Evolutionary conservation across 2,329 filamentous ascomycete species (phyloP), one percentile per base, ranked within the genome.

Genomic region (Talaromyces marneffei): DNA sequence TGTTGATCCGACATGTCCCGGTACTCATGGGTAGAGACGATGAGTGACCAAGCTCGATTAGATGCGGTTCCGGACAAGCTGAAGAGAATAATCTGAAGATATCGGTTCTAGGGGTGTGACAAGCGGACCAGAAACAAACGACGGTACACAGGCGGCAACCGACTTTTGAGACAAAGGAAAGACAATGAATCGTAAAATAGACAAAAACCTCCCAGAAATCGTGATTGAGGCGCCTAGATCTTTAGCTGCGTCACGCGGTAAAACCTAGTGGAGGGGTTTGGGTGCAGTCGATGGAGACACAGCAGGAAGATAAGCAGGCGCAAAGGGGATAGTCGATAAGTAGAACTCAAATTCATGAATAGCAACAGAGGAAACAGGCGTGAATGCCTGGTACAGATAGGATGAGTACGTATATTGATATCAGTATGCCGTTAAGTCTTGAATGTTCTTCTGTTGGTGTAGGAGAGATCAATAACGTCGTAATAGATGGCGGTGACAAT

Each of bases 1-100:
- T 71, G 65, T 74, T 67, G 70, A 71, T 72, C 74, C 71, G 76
- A 78, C 76, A 78, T 78, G 68, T 76, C 74, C 75, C 69, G 67
- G 56, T 62, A 64, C 69, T 68, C 74, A 75, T 76, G 69, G 69
- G 71, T 23, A 63, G 54, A 27, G 68, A 65, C 18, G 27, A 61
- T 33, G 23, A 44, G 25, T 25, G 12, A 12, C 40, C 39, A 29
- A 39, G n/a, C 31, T 48, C 6, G 18, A 18, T 35, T n/a, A 25
- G 25, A 29, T 29, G 31, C 42, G 14, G 27, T 14, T 27, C 9
- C 7, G 33, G 18, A 35, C 18, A 35, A 20, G 29, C 29, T 52
- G 10, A 52, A 52, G 48, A 52, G n/a, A 52, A 52, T 18, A 33
- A 2, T 7, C 18, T 20, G n/a, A 52, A 20, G 48, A 33, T 52